Evolutionary conservation across 2,329 filamentous ascomycete genomes (phyloP).

Genomic region (Curvularia sp.): DNA sequence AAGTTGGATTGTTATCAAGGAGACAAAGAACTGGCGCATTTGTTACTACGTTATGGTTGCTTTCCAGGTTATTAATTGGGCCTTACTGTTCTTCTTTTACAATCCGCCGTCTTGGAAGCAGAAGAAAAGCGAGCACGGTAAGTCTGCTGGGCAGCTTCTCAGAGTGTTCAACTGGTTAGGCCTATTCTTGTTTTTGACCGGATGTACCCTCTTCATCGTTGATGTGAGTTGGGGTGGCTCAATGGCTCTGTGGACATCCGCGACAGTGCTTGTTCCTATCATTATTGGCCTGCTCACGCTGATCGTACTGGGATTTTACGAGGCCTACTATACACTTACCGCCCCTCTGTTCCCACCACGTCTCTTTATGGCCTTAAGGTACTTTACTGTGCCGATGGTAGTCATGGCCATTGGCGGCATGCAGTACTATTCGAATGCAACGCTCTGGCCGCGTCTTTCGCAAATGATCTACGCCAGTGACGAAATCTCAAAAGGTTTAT

Average conservation of each 20-base stretch:
- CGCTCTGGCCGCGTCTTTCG: conserved; percentile 36
- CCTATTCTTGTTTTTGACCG: conserved; percentile 38
- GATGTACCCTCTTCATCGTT: conserved; percentile 41
- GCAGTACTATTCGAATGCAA: conserved; percentile 44
- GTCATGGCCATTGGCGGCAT: conserved; percentile 42
- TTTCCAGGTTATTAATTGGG: conserved; percentile 36
- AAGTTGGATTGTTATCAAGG: conserved; percentile 40
- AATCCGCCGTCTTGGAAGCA: conserved; percentile 48
- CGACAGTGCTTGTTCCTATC: conserved; percentile 32
- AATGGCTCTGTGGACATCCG: conserved; percentile 36
- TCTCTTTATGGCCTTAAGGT: conserved; percentile 36
- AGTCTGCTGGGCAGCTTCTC: conserved; percentile 29
- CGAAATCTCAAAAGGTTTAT: conserved; percentile 40
- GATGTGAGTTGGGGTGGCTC: conserved; percentile 40
- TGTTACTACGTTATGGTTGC: conserved; percentile 47
- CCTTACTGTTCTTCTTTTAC: conserved; percentile 42
- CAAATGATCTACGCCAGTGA: conserved; percentile 39
- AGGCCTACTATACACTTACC: conserved; percentile 31
- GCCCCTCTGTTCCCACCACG: conserved; percentile 42
- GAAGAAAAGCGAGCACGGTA: conserved; percentile 43
- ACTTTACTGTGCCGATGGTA: conserved; percentile 41
- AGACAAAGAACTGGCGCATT: conserved; percentile 38
- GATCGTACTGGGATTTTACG: conserved; percentile 38
- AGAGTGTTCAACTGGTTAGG: conserved; percentile 42
- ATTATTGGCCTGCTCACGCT: conserved; percentile 37